These are phyloP conservation scores for Fusarium duplospermum DNA, from an alignment of 2,329 filamentous ascomycete genomes.

Conservation along the genomic window DNA sequence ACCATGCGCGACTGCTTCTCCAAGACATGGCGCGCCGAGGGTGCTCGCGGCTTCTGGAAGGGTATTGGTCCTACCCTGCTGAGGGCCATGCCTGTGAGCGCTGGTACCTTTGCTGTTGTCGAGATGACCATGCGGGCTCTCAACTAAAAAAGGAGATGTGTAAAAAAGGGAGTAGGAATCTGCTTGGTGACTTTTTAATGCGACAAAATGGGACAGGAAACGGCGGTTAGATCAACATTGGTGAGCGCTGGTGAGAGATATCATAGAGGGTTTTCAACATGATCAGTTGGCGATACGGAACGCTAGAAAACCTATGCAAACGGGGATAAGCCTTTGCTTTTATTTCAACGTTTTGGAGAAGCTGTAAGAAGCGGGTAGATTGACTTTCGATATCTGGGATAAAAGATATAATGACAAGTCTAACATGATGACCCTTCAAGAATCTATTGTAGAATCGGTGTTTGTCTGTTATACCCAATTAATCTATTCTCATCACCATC, in stretches of 20 bases:
- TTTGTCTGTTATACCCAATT: slow-evolving; percentile 33
- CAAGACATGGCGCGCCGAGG: slow-evolving; percentile 83
- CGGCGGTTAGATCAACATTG: slow-evolving; percentile 18
- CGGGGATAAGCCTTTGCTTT: slow-evolving; percentile 1
- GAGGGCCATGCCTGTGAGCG: slow-evolving; percentile 96
- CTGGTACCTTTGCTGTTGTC: slow-evolving; percentile 93
- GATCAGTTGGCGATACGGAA: slow-evolving; percentile 9
- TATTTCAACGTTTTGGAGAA: background rate
- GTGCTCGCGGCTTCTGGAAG: slow-evolving; percentile 90
- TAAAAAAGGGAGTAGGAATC: background rate
- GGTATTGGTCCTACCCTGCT: slow-evolving; percentile 90
- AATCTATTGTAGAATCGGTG: slow-evolving; percentile 1
- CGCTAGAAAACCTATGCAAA: slow-evolving; percentile 8
- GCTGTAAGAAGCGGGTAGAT: background rate
- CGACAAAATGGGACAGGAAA: slow-evolving; percentile 11
- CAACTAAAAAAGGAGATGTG: slow-evolving; percentile 48
- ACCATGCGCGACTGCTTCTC: slow-evolving; percentile 91
- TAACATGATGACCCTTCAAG: background rate
- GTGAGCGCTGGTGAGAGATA: slow-evolving; percentile 12
- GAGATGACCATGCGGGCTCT: slow-evolving; percentile 75
- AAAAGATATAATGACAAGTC: background rate
- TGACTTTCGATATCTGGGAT: background rate
- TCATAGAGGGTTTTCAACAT: slow-evolving; percentile 28
- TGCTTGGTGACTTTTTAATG: slow-evolving; percentile 7
- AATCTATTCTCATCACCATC: slow-evolving; percentile 46